Percentiles rank a stretch among this genome's conserved stretches.
Conservation (phyloP, 2,329 filamentous ascomycete genomes). For the Talaromyces albobiverticillius region DNA sequence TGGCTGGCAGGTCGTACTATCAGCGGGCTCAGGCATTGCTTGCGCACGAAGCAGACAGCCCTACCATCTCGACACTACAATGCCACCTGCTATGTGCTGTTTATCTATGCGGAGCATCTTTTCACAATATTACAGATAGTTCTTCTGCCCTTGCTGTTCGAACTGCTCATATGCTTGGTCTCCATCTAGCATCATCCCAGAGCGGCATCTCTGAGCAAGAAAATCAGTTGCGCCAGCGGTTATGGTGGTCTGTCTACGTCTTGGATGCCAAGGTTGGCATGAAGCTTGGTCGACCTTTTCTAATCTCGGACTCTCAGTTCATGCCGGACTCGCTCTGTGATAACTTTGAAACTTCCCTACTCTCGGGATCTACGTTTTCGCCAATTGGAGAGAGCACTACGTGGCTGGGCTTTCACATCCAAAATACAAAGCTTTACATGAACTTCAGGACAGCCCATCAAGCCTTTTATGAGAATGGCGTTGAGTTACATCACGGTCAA, state of each 20-base stretch:
- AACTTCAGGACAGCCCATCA: not conserved
- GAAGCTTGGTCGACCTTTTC: conserved; percentile 12
- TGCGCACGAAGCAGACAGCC: conserved; percentile 8
- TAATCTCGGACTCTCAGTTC: not conserved
- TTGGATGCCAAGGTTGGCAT: conserved; percentile 6
- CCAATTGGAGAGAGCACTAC: conserved; percentile 9
- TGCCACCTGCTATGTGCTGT: conserved; percentile 11
- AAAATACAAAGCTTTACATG: conserved; percentile 6
- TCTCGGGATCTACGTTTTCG: conserved; percentile 10
- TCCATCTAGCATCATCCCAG: conserved; percentile 5
- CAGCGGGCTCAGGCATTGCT: conserved; percentile 6
- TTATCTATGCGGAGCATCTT: conserved; percentile 10
- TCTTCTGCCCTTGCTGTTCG: conserved; percentile 6
- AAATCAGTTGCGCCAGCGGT: conserved; percentile 1
- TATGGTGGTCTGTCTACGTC: conserved; percentile 10
- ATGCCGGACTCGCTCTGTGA: conserved; percentile 8
- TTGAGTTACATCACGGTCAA: not conserved
- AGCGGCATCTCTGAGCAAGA: conserved; percentile 3
- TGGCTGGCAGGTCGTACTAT: conserved; percentile 11
- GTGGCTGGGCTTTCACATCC: conserved; percentile 12
- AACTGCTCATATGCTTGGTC: conserved; percentile 9
- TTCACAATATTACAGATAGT: conserved; percentile 10
- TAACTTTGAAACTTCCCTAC: not conserved
- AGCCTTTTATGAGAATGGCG: conserved; percentile 1
- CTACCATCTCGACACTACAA: conserved; percentile 10